Percentiles rank a stretch among this genome's conserved stretches.
Evolutionary conservation across 192 early-diverging fungal species (phyloP).

Genomic region (Gonapodya sp.): DNA sequence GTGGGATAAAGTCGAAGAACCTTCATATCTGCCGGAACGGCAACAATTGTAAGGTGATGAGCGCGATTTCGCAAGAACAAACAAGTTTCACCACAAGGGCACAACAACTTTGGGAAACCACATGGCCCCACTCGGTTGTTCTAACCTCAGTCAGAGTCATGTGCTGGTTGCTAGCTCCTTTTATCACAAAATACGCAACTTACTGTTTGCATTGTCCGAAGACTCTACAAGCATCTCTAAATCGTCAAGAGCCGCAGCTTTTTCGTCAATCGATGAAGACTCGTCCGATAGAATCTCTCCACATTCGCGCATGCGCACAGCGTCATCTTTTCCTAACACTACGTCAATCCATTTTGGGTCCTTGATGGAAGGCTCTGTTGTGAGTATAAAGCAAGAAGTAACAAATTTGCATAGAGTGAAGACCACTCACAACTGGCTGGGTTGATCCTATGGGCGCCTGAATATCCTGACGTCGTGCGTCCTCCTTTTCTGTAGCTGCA

Average conservation of each 20-base stretch:
- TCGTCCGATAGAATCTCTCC: constrained; percentile 55
- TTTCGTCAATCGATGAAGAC: constrained; percentile 49
- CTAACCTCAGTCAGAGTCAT: no score
- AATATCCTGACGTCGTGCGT: neutral
- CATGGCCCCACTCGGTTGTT: no score
- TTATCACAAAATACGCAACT: no score
- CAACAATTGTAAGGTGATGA: neutral
- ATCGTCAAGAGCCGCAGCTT: constrained; percentile 78
- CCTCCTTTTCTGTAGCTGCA: neutral
- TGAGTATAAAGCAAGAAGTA: neutral
- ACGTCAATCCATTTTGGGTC: constrained; percentile 80
- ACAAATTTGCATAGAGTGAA: no score
- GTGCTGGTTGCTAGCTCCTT: no score
- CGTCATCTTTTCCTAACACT: constrained; percentile 86
- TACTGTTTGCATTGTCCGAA: constrained; percentile 78
- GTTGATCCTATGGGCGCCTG: neutral
- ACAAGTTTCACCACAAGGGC: no score
- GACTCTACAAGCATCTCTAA: constrained; percentile 82
- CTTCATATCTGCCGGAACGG: constrained; percentile 64
- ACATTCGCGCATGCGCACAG: constrained; percentile 80
- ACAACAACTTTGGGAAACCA: no score
- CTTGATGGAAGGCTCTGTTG: neutral
- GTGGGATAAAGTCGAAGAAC: constrained; percentile 83
- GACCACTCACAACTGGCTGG: neutral
- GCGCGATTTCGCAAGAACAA: neutral